Evolutionary conservation across 257 asterid species (phyloP).

Genomic region (Solanum pennellii): DNA sequence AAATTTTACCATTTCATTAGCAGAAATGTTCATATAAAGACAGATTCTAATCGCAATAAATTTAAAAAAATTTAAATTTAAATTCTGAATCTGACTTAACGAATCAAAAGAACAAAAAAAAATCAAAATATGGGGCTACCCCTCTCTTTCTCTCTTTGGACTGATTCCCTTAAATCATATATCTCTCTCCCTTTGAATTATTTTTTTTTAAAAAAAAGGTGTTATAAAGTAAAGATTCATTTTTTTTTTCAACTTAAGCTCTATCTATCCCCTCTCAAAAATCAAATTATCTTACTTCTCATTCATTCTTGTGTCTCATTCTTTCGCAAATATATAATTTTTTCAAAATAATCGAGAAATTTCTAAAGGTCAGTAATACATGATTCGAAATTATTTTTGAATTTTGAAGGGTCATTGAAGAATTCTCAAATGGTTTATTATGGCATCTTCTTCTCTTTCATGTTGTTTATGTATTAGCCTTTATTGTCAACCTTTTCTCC

Average conservation of each 20-base stretch:
- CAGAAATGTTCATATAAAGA: background rate
- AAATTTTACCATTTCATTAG: background rate
- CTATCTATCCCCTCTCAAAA: background rate
- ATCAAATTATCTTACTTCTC: background rate
- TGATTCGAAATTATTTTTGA: background rate
- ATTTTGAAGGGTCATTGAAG: slow-evolving; percentile 4
- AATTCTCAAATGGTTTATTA: slow-evolving; percentile 5
- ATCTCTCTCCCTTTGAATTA: background rate
- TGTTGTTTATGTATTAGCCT: slow-evolving; percentile 16
- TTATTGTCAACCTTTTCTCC: slow-evolving; percentile 2
- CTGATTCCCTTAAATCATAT: slow-evolving; percentile 10
- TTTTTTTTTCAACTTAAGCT: background rate
- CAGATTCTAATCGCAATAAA: background rate
- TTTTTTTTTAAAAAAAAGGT: background rate
- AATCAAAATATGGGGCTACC: background rate
- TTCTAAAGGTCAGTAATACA: background rate
- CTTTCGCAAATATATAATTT: background rate
- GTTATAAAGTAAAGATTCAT: background rate
- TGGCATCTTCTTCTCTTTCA: slow-evolving; percentile 9
- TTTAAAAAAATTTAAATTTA: background rate
- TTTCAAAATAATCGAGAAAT: background rate
- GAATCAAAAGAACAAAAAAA: background rate
- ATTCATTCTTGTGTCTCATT: background rate
- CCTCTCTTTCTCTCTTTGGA: slow-evolving; percentile 8
- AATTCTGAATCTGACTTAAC: background rate